Evolutionary conservation across 2,329 filamentous ascomycete species (phyloP).

Genomic region (Lomentospora prolificans): DNA sequence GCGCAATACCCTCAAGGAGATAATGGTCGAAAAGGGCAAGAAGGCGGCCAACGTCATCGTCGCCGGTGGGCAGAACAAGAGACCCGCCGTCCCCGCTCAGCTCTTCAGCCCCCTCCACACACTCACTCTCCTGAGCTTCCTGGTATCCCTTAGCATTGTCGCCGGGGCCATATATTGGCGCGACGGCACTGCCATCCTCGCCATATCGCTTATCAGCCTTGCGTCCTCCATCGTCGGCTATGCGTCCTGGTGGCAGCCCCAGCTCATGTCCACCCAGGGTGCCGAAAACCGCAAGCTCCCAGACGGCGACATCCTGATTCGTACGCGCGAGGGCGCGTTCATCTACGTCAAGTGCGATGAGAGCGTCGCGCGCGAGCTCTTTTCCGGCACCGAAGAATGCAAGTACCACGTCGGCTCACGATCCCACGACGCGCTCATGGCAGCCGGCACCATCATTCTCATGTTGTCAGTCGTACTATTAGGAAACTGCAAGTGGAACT

Average conservation of each 20-base stretch:
- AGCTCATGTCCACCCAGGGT: constrained; percentile 37
- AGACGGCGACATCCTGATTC: constrained; percentile 49
- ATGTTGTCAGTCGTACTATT: constrained; percentile 53
- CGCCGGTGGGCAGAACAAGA: constrained; percentile 23
- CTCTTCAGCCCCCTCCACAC: constrained; percentile 43
- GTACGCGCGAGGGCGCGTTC: constrained; percentile 50
- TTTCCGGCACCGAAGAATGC: constrained; percentile 51
- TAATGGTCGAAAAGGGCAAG: constrained; percentile 30
- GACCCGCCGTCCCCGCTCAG: constrained; percentile 34
- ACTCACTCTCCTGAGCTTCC: constrained; percentile 38
- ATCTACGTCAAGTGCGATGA: constrained; percentile 47
- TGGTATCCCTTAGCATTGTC: constrained; percentile 25
- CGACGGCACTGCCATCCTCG: constrained; percentile 26
- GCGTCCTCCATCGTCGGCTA: constrained; percentile 45
- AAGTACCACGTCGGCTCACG: constrained; percentile 36
- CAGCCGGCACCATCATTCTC: constrained; percentile 45
- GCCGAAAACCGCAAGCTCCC: constrained; percentile 27
- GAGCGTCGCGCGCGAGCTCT: constrained; percentile 52
- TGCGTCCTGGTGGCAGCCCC: constrained; percentile 48
- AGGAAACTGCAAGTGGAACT: constrained; percentile 51
- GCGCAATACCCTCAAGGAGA: constrained; percentile 27
- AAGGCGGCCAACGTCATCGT: constrained; percentile 33
- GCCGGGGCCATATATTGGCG: constrained; percentile 33
- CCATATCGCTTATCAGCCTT: constrained; percentile 40
- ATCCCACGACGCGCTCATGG: constrained; percentile 45